Evolutionary conservation across 176 grass and related monocot genomes (phyloP).

Genomic region (Pharus latifolius): DNA sequence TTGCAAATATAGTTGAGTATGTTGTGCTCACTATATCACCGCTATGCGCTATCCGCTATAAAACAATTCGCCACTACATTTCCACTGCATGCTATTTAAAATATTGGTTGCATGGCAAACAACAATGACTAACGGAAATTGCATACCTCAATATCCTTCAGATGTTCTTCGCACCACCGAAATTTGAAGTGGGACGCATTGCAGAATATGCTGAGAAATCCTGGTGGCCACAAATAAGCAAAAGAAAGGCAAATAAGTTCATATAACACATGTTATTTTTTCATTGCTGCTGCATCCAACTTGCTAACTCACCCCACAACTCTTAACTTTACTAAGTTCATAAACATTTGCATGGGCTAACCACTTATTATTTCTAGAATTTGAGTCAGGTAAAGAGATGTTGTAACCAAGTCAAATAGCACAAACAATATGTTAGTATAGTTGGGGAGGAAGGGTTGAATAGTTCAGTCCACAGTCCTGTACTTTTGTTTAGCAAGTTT

Average conservation of each 20-base stretch:
- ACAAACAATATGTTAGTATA: not conserved
- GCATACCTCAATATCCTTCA: constrained; percentile 30
- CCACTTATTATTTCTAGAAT: not conserved
- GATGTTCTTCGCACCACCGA: constrained; percentile 53
- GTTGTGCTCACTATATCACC: too few species aligned
- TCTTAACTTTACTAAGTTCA: not conserved
- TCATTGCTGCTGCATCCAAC: not conserved
- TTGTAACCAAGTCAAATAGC: not conserved
- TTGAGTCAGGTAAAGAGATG: not conserved
- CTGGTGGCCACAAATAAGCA: constrained; percentile 28
- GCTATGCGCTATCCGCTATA: too few species aligned
- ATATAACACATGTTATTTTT: not conserved
- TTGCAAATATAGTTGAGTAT: too few species aligned
- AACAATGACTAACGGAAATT: not conserved
- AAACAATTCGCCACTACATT: too few species aligned
- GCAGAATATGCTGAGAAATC: constrained; percentile 48
- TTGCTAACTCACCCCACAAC: not conserved
- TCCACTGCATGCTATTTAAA: too few species aligned
- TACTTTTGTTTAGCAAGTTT: not conserved
- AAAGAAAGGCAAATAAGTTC: constrained; percentile 14
- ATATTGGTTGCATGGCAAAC: not conserved
- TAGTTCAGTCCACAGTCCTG: not conserved
- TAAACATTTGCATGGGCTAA: not conserved
- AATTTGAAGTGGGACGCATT: constrained; percentile 46
- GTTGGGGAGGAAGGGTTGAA: not conserved